Conservation (phyloP, 2,329 filamentous ascomycete species). For the Fusarium odoratissimum region DNA sequence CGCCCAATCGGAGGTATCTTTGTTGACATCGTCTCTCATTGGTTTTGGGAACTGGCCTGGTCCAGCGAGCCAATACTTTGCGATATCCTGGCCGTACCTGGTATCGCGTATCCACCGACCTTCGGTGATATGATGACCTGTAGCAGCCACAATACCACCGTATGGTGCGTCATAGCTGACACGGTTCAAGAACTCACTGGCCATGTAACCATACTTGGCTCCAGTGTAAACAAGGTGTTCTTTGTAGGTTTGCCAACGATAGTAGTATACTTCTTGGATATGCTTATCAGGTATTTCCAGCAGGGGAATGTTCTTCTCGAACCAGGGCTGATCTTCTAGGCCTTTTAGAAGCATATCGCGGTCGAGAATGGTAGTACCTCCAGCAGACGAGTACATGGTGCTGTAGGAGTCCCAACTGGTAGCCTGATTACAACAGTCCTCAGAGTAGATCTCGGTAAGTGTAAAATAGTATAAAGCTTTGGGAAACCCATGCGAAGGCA, state of each 20-base stretch:
- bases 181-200: background rate
- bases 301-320: background rate
- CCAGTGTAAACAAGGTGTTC: slow-evolving; percentile 7
- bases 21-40: slow-evolving; percentile 1
- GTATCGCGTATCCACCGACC: slow-evolving; percentile 3
- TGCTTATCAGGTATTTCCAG: background rate
- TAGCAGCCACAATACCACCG: slow-evolving; percentile 2
- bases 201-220: background rate
- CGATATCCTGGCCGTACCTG: background rate
- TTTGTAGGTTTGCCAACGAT: slow-evolving; percentile 6
- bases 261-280: slow-evolving; percentile 3
- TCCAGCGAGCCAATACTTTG: slow-evolving; percentile 1
- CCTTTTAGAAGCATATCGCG: background rate
- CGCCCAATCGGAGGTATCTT: background rate
- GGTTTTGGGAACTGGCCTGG: background rate
- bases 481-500: too few relatives aligned
- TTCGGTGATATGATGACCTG: slow-evolving; percentile 1
- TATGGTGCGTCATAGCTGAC: slow-evolving; percentile 1
- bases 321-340: background rate
- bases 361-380: background rate
- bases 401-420: accelerated
- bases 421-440: background rate
- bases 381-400: background rate
- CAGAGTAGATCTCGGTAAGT: accelerated
- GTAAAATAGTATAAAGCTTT: background rate